Evolutionary conservation across 345 rosid species (phyloP).

Genomic region (Populus davidiana): DNA sequence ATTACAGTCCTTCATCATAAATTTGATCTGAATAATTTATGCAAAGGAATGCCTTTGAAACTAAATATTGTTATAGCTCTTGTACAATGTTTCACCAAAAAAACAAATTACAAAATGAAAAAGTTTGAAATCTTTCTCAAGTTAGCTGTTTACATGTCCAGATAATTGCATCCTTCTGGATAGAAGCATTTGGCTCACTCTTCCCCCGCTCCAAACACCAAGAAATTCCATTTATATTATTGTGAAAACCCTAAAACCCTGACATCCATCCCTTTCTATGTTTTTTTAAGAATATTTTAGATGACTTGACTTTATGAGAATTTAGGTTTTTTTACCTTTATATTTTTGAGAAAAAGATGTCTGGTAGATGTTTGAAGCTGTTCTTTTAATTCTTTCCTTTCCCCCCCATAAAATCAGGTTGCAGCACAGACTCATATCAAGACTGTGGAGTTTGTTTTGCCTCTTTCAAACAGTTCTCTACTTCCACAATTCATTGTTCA

Average conservation of each 20-base stretch:
- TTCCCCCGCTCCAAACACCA: not conserved
- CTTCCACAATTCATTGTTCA: conserved; percentile 26
- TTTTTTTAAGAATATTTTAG: not conserved
- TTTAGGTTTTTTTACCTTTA: not conserved
- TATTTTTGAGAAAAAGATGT: not conserved
- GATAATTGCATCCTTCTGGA: no score
- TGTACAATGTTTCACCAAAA: not conserved
- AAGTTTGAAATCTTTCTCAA: no score
- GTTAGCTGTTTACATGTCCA: no score
- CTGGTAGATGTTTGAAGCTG: not conserved
- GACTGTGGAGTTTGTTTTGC: conserved; percentile 33
- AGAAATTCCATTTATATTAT: not conserved
- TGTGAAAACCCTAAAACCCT: not conserved
- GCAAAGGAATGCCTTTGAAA: not conserved
- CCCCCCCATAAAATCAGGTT: conserved; percentile 42
- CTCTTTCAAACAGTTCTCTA: conserved; percentile 35
- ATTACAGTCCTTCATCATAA: not conserved
- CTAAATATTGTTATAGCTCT: not conserved
- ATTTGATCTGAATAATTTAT: not conserved
- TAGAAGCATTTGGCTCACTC: no score
- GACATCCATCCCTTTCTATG: not conserved
- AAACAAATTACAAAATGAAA: not conserved
- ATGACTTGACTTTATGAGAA: not conserved
- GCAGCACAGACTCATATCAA: conserved; percentile 75
- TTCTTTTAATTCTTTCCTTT: not conserved